Base-by-base conservation (phyloP, 2,329 filamentous ascomycete species). In the Arthrobotrys conoides region DNA sequence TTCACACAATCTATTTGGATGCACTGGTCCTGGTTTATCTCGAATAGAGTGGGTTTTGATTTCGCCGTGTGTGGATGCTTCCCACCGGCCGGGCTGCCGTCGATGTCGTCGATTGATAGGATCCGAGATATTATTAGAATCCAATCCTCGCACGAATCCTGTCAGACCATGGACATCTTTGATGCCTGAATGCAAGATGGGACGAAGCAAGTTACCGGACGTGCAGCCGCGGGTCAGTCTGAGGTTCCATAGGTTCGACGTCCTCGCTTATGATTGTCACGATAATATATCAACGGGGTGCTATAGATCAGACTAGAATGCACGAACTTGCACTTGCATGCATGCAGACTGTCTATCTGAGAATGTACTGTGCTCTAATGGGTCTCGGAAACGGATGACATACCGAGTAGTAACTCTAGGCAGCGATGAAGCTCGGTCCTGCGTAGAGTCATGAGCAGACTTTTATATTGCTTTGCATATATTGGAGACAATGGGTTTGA, bases 91-190 rank as follows among this genome's bases (percentile, higher is more conserved):
- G 27, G 46, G 44, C 33, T 30, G 63, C 57, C 46, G 69, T 72
- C 59, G 49, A 59, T 20, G 69, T 41, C 33, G 48, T 51, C 36
- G 48, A 55, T 67, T 33, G 51, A 55, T 55, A 16, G 51, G 30
- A n/a, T n/a, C n/a, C n/a, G n/a, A 51, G n/a, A 66, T 78, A 78
- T 78, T 72, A 78, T 78, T 78, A 72, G 75, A 71, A 78, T 20
- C 44, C n/a, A 46, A 46, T 49, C 63, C 38, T 65, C 48, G 55
- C 71, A 75, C 70, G 71, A 53, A 48, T 72, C 24, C 22, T 55
- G 44, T 38, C 53, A 51, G 46, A 48, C 44, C 69, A 55, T 63
- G 51, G 44, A 41, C 27, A 44, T 51, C 61, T 65, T 24, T 48
- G 61, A 65, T 51, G 61, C 41, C 61, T 51, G 57, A 73, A 63